Base-by-base conservation (phyloP, 495 filamentous ascomycete genomes). In the Hypoxylon perforatum region DNA sequence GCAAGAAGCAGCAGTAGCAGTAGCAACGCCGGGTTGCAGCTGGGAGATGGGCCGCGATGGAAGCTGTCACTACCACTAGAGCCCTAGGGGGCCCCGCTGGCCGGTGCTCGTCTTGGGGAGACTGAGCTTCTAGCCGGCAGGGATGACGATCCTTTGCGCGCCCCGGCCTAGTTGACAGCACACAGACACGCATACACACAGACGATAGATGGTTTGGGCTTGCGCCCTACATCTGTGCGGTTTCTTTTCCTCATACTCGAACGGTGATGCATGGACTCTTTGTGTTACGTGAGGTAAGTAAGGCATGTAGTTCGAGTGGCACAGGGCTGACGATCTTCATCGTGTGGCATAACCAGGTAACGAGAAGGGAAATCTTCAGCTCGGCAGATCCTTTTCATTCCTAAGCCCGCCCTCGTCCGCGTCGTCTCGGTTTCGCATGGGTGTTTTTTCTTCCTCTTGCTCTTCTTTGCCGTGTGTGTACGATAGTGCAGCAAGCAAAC, bases 81-180 rank as follows among this genome's bases (percentile, higher is more conserved):
- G 23, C 19, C 12, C 19, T 22, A 56, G 25, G 21, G 44, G 45
- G 46, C 30, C 61, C 57, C 61, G 61, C 63, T 18, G 19, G 9
- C 57, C 55, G 63, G 57, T 57, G 57, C 45, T 52, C 44, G 44
- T 65, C 56, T 49, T 45, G 56, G 56, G n/a, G 23, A 63, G 42
- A 51, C 14, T 38, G 21, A 33, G 36, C 22, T 50, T 39, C 38
- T 58, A 36, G 35, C 14, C 54, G 25, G 47, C 66, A 69, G 61
- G 66, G 66, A 65, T 69, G 66, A 23, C 46, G 52, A 69, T 69
- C 66, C 66, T 69, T 55, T 61, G 55, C 23, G 41, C 41, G 55
- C 46, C 56, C 57, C n/a, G n/a, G n/a, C n/a, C n/a, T n/a, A n/a
- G n/a, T n/a, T n/a, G n/a, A 61, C 61, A 57, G 66, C 60, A 58